phyloP scores from a whole-genome alignment of 1,284 basidiomycete species.

The Puccinia triticina region DNA sequence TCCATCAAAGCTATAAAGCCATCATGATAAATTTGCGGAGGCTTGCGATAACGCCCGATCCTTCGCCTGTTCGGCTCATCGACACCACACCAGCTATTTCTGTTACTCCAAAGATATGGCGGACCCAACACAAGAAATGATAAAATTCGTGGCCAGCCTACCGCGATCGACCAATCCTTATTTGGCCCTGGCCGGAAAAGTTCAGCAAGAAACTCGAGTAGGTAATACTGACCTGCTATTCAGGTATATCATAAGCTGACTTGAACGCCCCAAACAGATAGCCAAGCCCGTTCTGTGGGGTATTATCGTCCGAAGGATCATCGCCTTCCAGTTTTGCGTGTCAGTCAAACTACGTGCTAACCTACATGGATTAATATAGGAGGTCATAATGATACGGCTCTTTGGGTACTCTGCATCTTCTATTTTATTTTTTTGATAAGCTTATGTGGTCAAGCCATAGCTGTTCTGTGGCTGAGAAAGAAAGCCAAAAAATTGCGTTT shows the following conservation, averaged over 20 bases:
- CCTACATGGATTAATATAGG: background rate
- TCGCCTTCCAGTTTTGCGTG: conserved; percentile 12
- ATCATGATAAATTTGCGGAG: background rate
- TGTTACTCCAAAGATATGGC: background rate
- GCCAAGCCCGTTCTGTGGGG: conserved; percentile 18
- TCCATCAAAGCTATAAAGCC: background rate
- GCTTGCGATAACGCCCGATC: background rate
- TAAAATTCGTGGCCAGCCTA: background rate
- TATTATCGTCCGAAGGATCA: conserved; percentile 4
- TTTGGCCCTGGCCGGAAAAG: background rate
- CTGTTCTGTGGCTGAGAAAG: conserved; percentile 18
- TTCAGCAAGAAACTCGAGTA: background rate
- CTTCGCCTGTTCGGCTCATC: background rate
- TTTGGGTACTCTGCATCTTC: background rate
- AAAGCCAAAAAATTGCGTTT: conserved; percentile 15
- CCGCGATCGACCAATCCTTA: conserved; percentile 11
- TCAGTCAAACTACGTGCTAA: background rate
- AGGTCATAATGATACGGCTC: too few species aligned
- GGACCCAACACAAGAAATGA: background rate
- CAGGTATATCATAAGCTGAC: background rate
- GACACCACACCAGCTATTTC: background rate
- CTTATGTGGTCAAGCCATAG: background rate
- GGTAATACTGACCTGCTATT: background rate
- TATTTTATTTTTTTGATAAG: background rate
- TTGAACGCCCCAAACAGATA: background rate